A percentile compares a stretch with the other conserved stretches of the same genome.
Evolutionary conservation across 306 rosid genomes (phyloP).

Genomic region (Prinsepia uniflora): DNA sequence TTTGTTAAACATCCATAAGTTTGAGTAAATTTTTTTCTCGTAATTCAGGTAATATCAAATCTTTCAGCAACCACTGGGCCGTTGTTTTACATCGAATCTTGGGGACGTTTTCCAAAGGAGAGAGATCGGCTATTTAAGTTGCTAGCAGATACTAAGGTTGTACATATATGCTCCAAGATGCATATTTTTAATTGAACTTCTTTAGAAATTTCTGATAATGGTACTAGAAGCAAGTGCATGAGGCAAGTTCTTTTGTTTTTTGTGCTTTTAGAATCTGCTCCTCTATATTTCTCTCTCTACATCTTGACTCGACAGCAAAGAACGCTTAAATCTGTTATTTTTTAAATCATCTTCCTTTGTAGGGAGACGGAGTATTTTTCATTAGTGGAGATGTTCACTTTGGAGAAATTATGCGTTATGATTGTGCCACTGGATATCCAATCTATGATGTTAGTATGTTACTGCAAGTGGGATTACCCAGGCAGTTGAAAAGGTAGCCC

Average conservation of each 20-base stretch:
- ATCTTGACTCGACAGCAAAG: not conserved
- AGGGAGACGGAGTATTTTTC: constrained; percentile 71
- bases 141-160: constrained; percentile 67
- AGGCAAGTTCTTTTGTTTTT: not conserved
- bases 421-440: constrained; percentile 68
- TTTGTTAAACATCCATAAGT: not conserved
- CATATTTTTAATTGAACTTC: constrained; percentile 1
- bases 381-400: constrained; percentile 91
- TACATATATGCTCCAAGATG: constrained; percentile 2
- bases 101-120: constrained; percentile 86
- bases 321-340: constrained; percentile 6
- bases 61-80: constrained; percentile 64
- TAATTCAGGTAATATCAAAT: constrained; percentile 73
- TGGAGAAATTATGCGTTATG: constrained; percentile 75
- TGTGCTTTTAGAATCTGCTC: constrained; percentile 11
- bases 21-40: not conserved
- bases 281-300: not conserved
- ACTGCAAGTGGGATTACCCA: constrained; percentile 83
- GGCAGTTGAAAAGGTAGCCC: constrained; percentile 57
- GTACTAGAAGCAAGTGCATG: not conserved
- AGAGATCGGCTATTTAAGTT: constrained; percentile 66
- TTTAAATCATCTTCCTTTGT: constrained; percentile 22
- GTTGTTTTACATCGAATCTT: constrained; percentile 57
- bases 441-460: constrained; percentile 67
- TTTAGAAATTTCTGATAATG: constrained; percentile 7